Conservation (phyloP, 2,329 filamentous ascomycete genomes). For the Fusarium staphyleae region DNA sequence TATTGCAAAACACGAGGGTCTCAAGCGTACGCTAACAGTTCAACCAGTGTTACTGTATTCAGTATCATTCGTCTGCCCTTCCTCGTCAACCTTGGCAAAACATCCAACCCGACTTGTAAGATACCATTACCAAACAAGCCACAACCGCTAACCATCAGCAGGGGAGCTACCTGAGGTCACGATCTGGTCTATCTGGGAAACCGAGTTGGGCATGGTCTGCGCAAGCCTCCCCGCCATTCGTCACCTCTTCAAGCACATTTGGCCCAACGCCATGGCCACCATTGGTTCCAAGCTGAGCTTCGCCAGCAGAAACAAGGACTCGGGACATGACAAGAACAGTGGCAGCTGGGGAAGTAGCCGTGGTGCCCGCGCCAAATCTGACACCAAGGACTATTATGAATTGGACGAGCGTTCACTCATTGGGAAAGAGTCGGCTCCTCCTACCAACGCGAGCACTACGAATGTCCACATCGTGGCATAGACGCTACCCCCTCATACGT, state of each 20-base stretch:
- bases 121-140: neutral
- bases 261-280: slow-evolving; percentile 32
- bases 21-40: neutral
- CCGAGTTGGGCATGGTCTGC: slow-evolving; percentile 33
- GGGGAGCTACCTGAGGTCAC: slow-evolving; percentile 32
- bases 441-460: too few species aligned
- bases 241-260: slow-evolving; percentile 33
- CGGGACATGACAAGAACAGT: slow-evolving; percentile 10
- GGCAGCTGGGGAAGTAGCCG: too few species aligned
- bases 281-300: slow-evolving; percentile 30
- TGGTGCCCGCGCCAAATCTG: too few species aligned
- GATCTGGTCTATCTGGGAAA: slow-evolving; percentile 36
- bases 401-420: slow-evolving; percentile 30
- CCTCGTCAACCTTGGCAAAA: slow-evolving; percentile 23
- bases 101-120: slow-evolving; percentile 30
- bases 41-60: slow-evolving; percentile 22
- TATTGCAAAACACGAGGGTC: rapidly evolving
- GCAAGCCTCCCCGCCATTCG: slow-evolving; percentile 33
- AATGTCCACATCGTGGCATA: too few species aligned
- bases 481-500: too few species aligned
- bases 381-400: slow-evolving; percentile 30
- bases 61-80: slow-evolving; percentile 30
- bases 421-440: slow-evolving; percentile 12
- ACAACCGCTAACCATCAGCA: neutral
- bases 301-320: slow-evolving; percentile 14